phyloP scores from a whole-genome alignment of 305 asterid species.

The Fraxinus latifolia region DNA sequence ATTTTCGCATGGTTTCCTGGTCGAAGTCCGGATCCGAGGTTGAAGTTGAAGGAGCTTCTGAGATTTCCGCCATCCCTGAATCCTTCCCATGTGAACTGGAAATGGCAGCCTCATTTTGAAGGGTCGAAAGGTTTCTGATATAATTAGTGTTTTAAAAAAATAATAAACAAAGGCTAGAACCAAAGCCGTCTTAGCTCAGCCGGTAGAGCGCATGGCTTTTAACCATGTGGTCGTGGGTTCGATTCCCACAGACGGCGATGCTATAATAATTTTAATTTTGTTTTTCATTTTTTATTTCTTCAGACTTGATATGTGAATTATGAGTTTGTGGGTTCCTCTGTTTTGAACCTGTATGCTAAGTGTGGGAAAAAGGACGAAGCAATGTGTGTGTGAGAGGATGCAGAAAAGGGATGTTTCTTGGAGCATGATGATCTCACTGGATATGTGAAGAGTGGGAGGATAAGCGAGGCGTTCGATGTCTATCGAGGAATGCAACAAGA shows the following conservation, averaged over 20 bases:
- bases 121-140: not conserved
- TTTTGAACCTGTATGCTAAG: too few species aligned
- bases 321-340: too few species aligned
- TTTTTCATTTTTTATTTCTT: too few species aligned
- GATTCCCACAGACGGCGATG: constrained; percentile 37
- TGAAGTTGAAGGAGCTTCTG: constrained; percentile 33
- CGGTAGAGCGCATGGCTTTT: constrained; percentile 44
- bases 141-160: rapidly evolving
- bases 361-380: constrained; percentile 62
- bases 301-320: too few species aligned
- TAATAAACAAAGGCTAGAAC: too few species aligned
- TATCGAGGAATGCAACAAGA: constrained; percentile 48
- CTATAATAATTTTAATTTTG: too few species aligned
- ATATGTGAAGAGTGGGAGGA: constrained; percentile 46
- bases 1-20: constrained; percentile 56
- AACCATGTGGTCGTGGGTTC: constrained; percentile 46
- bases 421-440: constrained; percentile 60
- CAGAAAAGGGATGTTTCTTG: constrained; percentile 55
- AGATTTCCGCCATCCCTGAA: constrained; percentile 51
- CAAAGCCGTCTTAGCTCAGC: constrained; percentile 33
- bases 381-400: constrained; percentile 40
- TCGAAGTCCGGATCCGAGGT: constrained; percentile 32
- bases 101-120: not conserved
- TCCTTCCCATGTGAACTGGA: not conserved
- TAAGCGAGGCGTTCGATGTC: constrained; percentile 38